Base-by-base conservation (phyloP, 306 rosid genomes). In the Vigna unguiculata region DNA sequence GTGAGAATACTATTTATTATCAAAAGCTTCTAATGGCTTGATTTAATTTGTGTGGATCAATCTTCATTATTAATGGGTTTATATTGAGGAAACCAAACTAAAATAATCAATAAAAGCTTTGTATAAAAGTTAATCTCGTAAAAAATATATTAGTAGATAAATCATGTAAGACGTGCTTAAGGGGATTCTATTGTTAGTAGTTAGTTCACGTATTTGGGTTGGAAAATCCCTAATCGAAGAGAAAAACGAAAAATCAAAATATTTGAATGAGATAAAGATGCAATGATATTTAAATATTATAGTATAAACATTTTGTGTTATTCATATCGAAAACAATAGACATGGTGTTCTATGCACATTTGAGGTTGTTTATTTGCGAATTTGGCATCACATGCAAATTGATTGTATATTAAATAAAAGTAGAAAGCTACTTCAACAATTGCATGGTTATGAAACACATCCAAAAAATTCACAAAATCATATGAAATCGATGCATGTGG, bases 311-410 rank as follows among this genome's bases (percentile, higher is more conserved):
- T 21, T 36, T 13, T 58, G 7, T 58, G 9, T 2, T 14, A 25
- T 58, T 58, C 7, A 9, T 3, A 15, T 40, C 40, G 1, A 41
- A 53, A 53, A 76, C 2, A 8, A 6, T 6, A 34, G 38, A 6
- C 38, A 32, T 32, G 36, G 36, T 32, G 7, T 32, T 6, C 6
- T 34, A 34, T 34, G 38, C 9, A 5, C 38, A 34, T 2, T 34
- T 2, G 41, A 5, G 10, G 41, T 2, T 10, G 13, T 41, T 41
- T 43, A 73, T 47, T 61, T 48, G 51, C 6, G 24, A 61, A 9
- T 41, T 51, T 71, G 78, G 49, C 41, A 52, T 45, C 46, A 20
- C 11, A 34, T 38, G 68, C 68, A 72, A 79, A 21, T 72, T 40
- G 74, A n/a, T 72, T 65, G 15, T 25, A 25, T 71, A 36, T 24